Conservation (phyloP, 371 early-diverging fungal genomes). For the Ordospora colligata region DNA sequence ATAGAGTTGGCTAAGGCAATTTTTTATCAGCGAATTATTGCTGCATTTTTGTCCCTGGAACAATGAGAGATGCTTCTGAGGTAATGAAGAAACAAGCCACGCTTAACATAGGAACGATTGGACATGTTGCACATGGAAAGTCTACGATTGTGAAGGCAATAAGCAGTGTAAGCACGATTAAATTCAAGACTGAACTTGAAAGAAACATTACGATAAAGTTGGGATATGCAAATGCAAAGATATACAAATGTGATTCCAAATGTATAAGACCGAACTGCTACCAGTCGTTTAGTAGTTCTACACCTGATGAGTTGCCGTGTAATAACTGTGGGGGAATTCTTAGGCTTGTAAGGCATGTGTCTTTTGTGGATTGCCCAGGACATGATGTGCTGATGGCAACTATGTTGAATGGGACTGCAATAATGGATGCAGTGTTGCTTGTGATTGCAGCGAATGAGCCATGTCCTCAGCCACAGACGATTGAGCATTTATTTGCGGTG, state of each 20-base stretch:
- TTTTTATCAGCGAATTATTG: not conserved
- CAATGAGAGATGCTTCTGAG: constrained; percentile 5
- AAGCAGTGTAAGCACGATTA: constrained; percentile 93
- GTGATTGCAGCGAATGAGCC: constrained; percentile 97
- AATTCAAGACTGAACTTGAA: constrained; percentile 96
- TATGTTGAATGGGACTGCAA: constrained; percentile 98
- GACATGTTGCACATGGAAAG: constrained; percentile 99
- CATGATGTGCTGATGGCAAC: constrained; percentile 99
- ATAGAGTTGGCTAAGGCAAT: not conserved
- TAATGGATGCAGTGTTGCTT: constrained; percentile 98
- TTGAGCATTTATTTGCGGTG: constrained; percentile 97
- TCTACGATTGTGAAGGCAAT: constrained; percentile 97
- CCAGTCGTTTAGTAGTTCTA: constrained; percentile 40
- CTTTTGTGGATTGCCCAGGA: constrained; percentile 99
- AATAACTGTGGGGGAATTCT: constrained; percentile 72
- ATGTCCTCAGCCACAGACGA: constrained; percentile 99
- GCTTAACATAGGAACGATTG: constrained; percentile 98
- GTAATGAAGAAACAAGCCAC: constrained; percentile 65
- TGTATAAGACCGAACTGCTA: constrained; percentile 60
- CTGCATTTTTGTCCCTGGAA: not conserved
- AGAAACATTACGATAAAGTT: constrained; percentile 99
- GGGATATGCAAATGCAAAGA: constrained; percentile 99
- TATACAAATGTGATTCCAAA: constrained; percentile 59
- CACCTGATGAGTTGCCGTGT: constrained; percentile 74
- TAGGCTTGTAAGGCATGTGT: constrained; percentile 72